phyloP scores from a whole-genome alignment of 2,329 filamentous ascomycete species.

The Tympanopsis confertula region DNA sequence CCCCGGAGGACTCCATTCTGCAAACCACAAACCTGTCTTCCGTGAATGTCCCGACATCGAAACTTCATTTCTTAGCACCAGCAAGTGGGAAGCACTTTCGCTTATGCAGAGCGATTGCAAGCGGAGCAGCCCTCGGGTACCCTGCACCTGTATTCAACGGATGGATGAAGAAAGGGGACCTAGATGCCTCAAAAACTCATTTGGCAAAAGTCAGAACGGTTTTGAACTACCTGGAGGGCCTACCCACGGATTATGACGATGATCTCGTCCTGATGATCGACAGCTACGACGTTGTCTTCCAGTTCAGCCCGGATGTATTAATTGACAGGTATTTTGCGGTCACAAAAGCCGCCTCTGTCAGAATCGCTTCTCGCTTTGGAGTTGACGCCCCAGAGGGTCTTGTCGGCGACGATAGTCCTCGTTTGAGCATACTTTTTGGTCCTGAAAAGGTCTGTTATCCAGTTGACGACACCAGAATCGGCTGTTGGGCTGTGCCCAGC shows the following conservation, averaged over 20 bases:
- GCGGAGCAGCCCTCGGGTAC: conserved; percentile 22
- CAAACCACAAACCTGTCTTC: background rate
- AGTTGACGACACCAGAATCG: conserved; percentile 17
- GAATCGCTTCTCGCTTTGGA: conserved; percentile 36
- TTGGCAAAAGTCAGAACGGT: conserved; percentile 26
- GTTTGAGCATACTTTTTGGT: conserved; percentile 26
- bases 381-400: conserved; percentile 16
- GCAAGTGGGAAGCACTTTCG: conserved; percentile 6
- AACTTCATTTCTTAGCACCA: conserved; percentile 7
- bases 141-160: conserved; percentile 24
- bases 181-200: conserved; percentile 21
- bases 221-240: conserved; percentile 17
- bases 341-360: conserved; percentile 36
- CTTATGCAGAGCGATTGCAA: conserved; percentile 23
- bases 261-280: conserved; percentile 56
- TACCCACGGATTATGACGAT: conserved; percentile 23
- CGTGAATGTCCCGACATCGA: background rate
- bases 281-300: conserved; percentile 52
- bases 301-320: conserved; percentile 51
- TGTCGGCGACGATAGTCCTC: conserved; percentile 16
- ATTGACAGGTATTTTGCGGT: conserved; percentile 49
- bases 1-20: background rate
- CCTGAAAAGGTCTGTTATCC: conserved; percentile 33
- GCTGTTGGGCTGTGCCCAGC: conserved; percentile 26
- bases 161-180: conserved; percentile 20